Evolutionary conservation across 139 green algal species (phyloP).

Genomic region (Micractinium sp.): DNA sequence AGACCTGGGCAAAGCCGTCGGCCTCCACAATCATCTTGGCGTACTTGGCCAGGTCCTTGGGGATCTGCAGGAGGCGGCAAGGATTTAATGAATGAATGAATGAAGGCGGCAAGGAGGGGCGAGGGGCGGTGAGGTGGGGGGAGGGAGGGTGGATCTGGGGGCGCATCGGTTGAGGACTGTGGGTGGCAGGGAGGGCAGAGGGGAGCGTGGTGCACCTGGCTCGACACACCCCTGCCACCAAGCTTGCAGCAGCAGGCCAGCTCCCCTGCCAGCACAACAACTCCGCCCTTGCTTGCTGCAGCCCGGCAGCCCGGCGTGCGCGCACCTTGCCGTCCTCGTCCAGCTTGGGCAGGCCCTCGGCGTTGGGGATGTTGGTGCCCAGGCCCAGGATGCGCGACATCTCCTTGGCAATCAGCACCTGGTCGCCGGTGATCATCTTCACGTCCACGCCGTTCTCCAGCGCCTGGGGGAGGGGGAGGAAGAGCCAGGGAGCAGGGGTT

Average conservation of each 20-base stretch:
- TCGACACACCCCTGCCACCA: neutral
- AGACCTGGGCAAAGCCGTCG: constrained; percentile 84
- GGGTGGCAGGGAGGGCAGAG: neutral
- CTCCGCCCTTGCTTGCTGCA: too few species aligned
- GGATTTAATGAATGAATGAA: too few species aligned
- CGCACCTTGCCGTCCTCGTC: constrained; percentile 67
- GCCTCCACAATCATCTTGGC: constrained; percentile 76
- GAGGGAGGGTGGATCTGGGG: too few species aligned
- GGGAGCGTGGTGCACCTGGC: neutral
- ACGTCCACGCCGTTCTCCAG: constrained; percentile 83
- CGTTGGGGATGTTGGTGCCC: constrained; percentile 81
- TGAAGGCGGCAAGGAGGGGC: neutral
- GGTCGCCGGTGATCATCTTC: constrained; percentile 93
- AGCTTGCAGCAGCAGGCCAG: neutral
- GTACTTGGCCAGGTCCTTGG: constrained; percentile 77
- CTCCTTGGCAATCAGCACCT: constrained; percentile 89
- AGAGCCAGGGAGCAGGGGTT: neutral
- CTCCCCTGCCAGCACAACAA: too few species aligned
- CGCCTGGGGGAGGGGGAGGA: constrained; percentile 23
- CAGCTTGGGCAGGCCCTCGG: constrained; percentile 61
- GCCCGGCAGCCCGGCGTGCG: neutral
- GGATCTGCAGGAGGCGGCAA: constrained; percentile 38
- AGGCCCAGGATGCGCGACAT: constrained; percentile 73
- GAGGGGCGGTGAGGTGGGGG: too few species aligned
- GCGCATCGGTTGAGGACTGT: neutral